Base-by-base conservation (phyloP, 108 stramenopile genomes). In the Nitzschia palea region DNA sequence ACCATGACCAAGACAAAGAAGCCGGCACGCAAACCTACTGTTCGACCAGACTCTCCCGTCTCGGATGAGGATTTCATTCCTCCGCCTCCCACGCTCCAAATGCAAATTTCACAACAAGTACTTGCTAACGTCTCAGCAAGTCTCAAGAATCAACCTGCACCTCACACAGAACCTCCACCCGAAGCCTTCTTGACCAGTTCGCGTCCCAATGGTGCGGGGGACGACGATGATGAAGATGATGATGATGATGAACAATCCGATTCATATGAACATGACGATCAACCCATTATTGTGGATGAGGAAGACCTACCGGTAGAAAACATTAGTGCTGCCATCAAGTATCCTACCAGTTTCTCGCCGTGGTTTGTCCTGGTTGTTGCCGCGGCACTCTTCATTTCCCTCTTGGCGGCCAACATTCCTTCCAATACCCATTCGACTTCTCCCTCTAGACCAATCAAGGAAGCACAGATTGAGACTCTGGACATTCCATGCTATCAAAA, bases 31-130 rank as follows among this genome's bases (percentile, higher is more conserved):
- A 51, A 22, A 51, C 6, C 20, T 22, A 15, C 20, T 51, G 50
- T 5, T 15, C 6, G 51, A 52, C 15, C 15, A 52, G 22, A 29
- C 27, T 5, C n/a, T n/a, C n/a, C n/a, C n/a, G n/a, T n/a, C n/a
- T n/a, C n/a, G 17, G 67, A 68, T 28, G 65, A 67, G 22, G 67
- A 68, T 10, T 36, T 15, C 26, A 45, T 45, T 18, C 37, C 44
- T 23, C 67, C 67, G 29, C 65, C 65, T 1, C 65, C 65, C n/a
- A 12, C 22, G 15, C 33, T 68, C 15, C 32, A 68, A 68, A 37
- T 25, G 40, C 67, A 68, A 57, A 68, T 68, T 32, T 47, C 44
- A 2, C 26, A 43, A 47, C 67, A 57, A 47, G 67, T 68, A 22
- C 8, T 68, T 40, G 67, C 67, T 2, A 68, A 68, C 32, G 37